A percentile compares a stretch with the other conserved stretches of the same genome.
phyloP scores from a whole-genome alignment of 2,329 filamentous ascomycete genomes.

The Fusarium decemcellulare region DNA sequence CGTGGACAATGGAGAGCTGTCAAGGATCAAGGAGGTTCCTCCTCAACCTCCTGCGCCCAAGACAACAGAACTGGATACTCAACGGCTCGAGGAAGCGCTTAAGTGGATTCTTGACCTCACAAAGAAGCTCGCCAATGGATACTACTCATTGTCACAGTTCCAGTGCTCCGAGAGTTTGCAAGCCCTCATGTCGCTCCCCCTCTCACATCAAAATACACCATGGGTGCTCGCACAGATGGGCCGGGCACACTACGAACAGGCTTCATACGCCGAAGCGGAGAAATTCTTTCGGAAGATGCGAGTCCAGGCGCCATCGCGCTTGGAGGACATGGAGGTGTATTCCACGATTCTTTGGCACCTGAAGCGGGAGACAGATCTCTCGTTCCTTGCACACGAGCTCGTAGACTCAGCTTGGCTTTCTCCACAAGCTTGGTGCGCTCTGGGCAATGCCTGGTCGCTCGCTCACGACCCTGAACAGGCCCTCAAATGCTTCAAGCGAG shows the following conservation, averaged over 20 bases:
- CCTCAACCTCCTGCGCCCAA: constrained; percentile 56
- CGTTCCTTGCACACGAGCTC: constrained; percentile 91
- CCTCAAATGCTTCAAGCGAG: constrained; percentile 92
- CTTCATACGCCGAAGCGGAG: constrained; percentile 87
- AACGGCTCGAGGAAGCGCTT: constrained; percentile 81
- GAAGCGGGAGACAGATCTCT: constrained; percentile 91
- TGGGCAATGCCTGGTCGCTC: constrained; percentile 95
- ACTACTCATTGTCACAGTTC: constrained; percentile 83
- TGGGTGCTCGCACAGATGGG: constrained; percentile 95
- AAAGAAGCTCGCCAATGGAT: constrained; percentile 85
- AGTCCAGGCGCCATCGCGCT: constrained; percentile 82
- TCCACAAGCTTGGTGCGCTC: constrained; percentile 94
- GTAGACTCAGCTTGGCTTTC: constrained; percentile 90
- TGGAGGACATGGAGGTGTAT: constrained; percentile 98
- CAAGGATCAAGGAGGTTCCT: constrained; percentile 60
- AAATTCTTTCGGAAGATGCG: constrained; percentile 87
- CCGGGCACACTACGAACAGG: constrained; percentile 91
- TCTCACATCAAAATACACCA: constrained; percentile 86
- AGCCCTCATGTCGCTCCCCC: constrained; percentile 78
- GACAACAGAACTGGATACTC: constrained; percentile 65
- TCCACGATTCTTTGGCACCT: constrained; percentile 99
- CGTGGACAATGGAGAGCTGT: constrained; percentile 75
- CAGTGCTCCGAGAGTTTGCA: constrained; percentile 84
- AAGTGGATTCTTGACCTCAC: constrained; percentile 84
- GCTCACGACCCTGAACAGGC: constrained; percentile 95